A percentile compares a stretch with the other conserved stretches of the same genome.
phyloP scores from a whole-genome alignment of 2,329 filamentous ascomycete species.

The Fusarium verticillioides region DNA sequence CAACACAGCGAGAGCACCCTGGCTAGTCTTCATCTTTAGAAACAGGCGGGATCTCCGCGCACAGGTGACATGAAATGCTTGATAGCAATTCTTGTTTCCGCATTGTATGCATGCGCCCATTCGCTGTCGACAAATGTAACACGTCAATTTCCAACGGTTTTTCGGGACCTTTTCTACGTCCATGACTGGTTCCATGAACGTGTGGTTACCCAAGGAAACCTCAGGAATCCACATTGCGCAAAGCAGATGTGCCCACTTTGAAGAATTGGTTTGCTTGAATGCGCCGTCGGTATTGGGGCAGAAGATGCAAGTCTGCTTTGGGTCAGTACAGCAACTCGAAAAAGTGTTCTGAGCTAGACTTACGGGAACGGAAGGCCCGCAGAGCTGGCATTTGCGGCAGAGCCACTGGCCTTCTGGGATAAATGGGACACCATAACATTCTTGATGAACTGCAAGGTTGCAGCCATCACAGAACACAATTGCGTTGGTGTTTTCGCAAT shows the following conservation, averaged over 20 bases:
- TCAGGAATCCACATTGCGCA: conserved; percentile 99
- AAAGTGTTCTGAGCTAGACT: conserved; percentile 47
- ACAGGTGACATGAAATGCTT: conserved; percentile 97
- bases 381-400: conserved; percentile 94
- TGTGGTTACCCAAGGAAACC: conserved; percentile 92
- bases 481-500: conserved; percentile 98
- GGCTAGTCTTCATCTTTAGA: conserved; percentile 95
- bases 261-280: conserved; percentile 97
- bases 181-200: conserved; percentile 98
- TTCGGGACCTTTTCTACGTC: conserved; percentile 98
- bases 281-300: conserved; percentile 97
- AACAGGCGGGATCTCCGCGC: conserved; percentile 88
- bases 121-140: conserved; percentile 95
- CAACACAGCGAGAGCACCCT: conserved; percentile 80
- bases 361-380: conserved; percentile 88
- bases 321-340: conserved; percentile 28
- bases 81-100: conserved; percentile 96
- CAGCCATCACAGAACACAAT: conserved; percentile 99
- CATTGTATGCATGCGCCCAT: conserved; percentile 99
- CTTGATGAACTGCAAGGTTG: conserved; percentile 96
- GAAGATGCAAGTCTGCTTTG: conserved; percentile 86
- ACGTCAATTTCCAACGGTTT: conserved; percentile 90
- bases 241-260: conserved; percentile 95
- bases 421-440: conserved; percentile 98
- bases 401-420: conserved; percentile 99